Percentiles rank a stretch among this genome's conserved stretches.
Conservation (phyloP, 2,329 filamentous ascomycete species). For the Fusarium albidum region DNA sequence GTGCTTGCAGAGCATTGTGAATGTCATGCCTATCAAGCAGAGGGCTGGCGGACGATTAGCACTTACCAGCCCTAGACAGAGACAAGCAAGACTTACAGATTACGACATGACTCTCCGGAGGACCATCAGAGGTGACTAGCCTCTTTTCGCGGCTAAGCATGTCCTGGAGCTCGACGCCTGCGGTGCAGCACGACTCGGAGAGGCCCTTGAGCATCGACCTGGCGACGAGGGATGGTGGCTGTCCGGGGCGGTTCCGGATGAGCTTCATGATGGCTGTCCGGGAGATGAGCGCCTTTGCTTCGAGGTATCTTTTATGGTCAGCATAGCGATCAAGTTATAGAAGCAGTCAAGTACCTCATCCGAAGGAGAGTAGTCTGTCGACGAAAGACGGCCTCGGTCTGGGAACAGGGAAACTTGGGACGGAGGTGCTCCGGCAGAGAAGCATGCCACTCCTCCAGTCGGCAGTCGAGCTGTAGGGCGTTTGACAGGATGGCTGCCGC, state of each 20-base stretch:
- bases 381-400: conserved; percentile 30
- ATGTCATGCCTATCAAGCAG: conserved; percentile 36
- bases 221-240: conserved; percentile 22
- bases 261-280: conserved; percentile 37
- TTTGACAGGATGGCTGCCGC: conserved; percentile 22
- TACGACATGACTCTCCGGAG: conserved; percentile 31
- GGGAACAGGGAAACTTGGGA: conserved; percentile 26
- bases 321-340: background rate
- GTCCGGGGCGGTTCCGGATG: conserved; percentile 3
- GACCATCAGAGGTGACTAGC: conserved; percentile 29
- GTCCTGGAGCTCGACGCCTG: conserved; percentile 37
- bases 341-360: conserved; percentile 22
- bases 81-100: conserved; percentile 39
- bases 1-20: conserved; percentile 33
- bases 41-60: conserved; percentile 26
- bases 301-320: conserved; percentile 32
- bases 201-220: conserved; percentile 31
- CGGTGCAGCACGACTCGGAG: conserved; percentile 31
- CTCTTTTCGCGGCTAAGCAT: conserved; percentile 33
- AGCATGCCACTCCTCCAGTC: conserved; percentile 35
- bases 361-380: conserved; percentile 36
- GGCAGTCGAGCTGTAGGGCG: conserved; percentile 30
- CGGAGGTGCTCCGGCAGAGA: conserved; percentile 31
- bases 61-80: accelerated
- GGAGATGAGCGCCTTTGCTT: conserved; percentile 33